Conservation (phyloP, 768 basidiomycete species). For the Cystoderma amianthinum region DNA sequence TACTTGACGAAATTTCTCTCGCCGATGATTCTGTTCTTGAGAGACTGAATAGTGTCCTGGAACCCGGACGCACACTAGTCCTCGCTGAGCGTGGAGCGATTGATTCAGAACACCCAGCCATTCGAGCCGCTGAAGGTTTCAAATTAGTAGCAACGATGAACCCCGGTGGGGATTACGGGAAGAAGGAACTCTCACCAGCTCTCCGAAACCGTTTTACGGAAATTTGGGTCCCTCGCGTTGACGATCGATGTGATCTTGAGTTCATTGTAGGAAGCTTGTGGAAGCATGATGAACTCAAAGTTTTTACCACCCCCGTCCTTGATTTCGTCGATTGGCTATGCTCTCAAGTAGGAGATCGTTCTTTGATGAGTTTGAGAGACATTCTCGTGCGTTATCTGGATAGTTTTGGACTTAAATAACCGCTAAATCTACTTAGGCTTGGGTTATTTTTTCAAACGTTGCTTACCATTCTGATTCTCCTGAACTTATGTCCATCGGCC, state of each 20-base stretch:
- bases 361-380: conserved; percentile 77
- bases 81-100: conserved; percentile 89
- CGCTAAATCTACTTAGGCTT: conserved; percentile 49
- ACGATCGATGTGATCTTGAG: conserved; percentile 63
- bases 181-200: conserved; percentile 97
- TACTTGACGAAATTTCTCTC: conserved; percentile 94
- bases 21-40: conserved; percentile 98
- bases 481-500: conserved; percentile 28
- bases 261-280: conserved; percentile 73
- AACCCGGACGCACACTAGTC: conserved; percentile 80
- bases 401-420: background rate
- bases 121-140: conserved; percentile 65
- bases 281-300: conserved; percentile 43
- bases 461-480: conserved; percentile 25
- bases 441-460: conserved; percentile 85
- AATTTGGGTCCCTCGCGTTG: conserved; percentile 93
- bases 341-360: conserved; percentile 47
- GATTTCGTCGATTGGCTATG: conserved; percentile 83
- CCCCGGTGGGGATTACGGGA: conserved; percentile 97
- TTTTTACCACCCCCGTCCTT: conserved; percentile 57
- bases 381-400: conserved; percentile 55
- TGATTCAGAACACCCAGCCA: conserved; percentile 55
- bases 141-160: conserved; percentile 98
- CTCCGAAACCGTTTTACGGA: conserved; percentile 97
- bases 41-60: conserved; percentile 94